A percentile compares a stretch with the other conserved stretches of the same genome.
These are phyloP conservation scores for Russula compacta DNA, from an alignment of 768 basidiomycete genomes.

Conservation along the genomic window DNA sequence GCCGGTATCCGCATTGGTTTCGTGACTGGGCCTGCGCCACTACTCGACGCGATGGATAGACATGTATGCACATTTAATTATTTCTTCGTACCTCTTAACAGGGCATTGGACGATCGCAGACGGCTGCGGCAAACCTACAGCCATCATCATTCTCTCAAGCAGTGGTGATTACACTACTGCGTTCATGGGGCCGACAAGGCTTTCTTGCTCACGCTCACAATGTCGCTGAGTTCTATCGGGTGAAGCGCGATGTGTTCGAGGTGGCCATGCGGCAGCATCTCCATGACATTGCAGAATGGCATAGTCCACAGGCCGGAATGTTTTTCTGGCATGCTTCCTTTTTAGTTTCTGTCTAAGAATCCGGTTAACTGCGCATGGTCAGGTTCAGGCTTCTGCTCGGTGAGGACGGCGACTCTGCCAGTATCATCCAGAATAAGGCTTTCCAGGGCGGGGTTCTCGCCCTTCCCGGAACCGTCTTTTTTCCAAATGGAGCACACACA, in stretches of 20 bases:
- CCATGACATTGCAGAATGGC: constrained; percentile 68
- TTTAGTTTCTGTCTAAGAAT: not conserved
- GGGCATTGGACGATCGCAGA: constrained; percentile 33
- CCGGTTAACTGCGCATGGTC: not conserved
- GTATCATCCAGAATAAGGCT: constrained; percentile 64
- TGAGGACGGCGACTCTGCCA: constrained; percentile 47
- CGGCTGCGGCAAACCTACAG: constrained; percentile 59
- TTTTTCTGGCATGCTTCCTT: constrained; percentile 64
- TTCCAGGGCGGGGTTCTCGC: constrained; percentile 80
- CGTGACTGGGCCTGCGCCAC: constrained; percentile 58
- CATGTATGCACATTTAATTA: constrained; percentile 39
- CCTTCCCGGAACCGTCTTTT: constrained; percentile 76
- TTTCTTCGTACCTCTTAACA: not conserved
- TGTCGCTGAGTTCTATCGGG: constrained; percentile 67
- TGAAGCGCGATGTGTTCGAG: constrained; percentile 73
- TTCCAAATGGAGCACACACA: constrained; percentile 60
- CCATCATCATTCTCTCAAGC: constrained; percentile 55
- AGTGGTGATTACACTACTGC: constrained; percentile 47
- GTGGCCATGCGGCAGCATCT: constrained; percentile 66
- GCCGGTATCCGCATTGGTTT: constrained; percentile 78
- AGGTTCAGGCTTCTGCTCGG: constrained; percentile 68
- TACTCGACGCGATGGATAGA: constrained; percentile 62
- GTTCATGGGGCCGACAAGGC: constrained; percentile 68
- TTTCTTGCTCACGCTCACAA: constrained; percentile 58
- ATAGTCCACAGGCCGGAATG: constrained; percentile 69